phyloP scores from a whole-genome alignment of 352 stramenopile genomes.

The Phytophthora hybrid region DNA sequence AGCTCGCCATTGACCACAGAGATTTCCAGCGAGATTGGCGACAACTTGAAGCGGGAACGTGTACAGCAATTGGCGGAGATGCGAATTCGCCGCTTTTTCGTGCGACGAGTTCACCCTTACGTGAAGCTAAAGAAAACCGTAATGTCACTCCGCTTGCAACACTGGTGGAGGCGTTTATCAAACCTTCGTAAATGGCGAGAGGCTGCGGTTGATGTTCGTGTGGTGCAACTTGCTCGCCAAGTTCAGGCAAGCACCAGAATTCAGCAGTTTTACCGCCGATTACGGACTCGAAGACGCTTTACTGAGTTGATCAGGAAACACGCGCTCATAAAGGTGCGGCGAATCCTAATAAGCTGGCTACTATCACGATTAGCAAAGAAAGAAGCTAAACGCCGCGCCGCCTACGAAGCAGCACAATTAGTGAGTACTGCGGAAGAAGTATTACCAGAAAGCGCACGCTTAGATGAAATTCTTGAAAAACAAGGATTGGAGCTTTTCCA shows the following conservation, averaged over 20 bases:
- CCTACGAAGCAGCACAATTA: conserved; percentile 32
- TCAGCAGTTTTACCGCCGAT: conserved; percentile 49
- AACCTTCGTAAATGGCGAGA: conserved; percentile 40
- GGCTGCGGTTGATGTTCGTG: conserved; percentile 13
- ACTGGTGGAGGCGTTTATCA: conserved; percentile 52
- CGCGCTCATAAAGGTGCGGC: conserved; percentile 40
- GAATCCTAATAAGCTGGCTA: conserved; percentile 57
- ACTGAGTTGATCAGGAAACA: conserved; percentile 43
- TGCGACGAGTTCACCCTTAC: conserved; percentile 51
- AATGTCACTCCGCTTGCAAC: conserved; percentile 55
- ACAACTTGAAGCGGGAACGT: not conserved
- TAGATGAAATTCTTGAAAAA: conserved; percentile 46
- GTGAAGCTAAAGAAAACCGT: conserved; percentile 53
- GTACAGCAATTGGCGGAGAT: conserved; percentile 36
- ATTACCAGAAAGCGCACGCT: conserved; percentile 28
- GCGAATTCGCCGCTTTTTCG: conserved; percentile 64
- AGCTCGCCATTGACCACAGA: not conserved
- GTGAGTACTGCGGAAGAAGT: not conserved
- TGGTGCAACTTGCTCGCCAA: conserved; percentile 11
- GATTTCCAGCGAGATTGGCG: not conserved
- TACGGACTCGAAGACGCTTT: conserved; percentile 43
- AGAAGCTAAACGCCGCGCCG: conserved; percentile 44
- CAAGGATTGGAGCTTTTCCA: conserved; percentile 56
- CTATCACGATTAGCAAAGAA: conserved; percentile 52
- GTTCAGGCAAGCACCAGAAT: conserved; percentile 49